These are phyloP conservation scores for Russula vinacea DNA, from an alignment of 768 basidiomycete genomes.

Conservation along the genomic window DNA sequence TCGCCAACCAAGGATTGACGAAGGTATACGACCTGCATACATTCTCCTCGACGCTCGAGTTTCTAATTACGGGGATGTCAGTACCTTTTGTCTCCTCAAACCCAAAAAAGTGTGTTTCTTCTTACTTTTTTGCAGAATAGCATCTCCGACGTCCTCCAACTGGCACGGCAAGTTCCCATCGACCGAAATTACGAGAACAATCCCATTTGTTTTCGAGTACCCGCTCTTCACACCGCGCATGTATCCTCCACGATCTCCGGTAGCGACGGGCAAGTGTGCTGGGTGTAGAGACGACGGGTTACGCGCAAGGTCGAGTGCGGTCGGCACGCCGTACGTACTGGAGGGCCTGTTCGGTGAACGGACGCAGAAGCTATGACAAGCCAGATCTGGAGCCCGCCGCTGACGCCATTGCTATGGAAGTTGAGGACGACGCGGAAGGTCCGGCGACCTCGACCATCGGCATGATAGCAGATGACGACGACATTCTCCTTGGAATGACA, in stretches of 20 bases:
- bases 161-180: too few relatives aligned
- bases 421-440: slow-evolving; percentile 11
- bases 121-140: too few relatives aligned
- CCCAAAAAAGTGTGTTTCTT: slow-evolving; percentile 20
- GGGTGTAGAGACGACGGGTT: slow-evolving; percentile 76
- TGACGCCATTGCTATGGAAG: slow-evolving; percentile 7
- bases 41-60: slow-evolving; percentile 69
- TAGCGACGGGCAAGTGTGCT: slow-evolving; percentile 48
- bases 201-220: too few relatives aligned
- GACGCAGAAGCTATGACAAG: slow-evolving; percentile 61
- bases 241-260: slow-evolving; percentile 56
- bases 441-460: neutral
- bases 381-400: slow-evolving; percentile 33
- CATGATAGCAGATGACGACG: slow-evolving; percentile 10
- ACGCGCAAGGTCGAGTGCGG: slow-evolving; percentile 67
- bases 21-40: slow-evolving; percentile 83
- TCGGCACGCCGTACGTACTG: slow-evolving; percentile 76
- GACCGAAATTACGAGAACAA: too few relatives aligned
- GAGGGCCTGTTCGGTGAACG: slow-evolving; percentile 75
- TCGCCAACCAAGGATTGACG: slow-evolving; percentile 77
- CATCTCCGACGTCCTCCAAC: too few relatives aligned
- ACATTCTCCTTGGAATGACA: too few relatives aligned
- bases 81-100: neutral
- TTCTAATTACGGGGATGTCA: slow-evolving; percentile 44
- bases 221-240: slow-evolving; percentile 65